Percentiles rank a stretch among this genome's conserved stretches.
phyloP scores from a whole-genome alignment of 176 grass and related monocot species.

The Carex myosuroides region DNA sequence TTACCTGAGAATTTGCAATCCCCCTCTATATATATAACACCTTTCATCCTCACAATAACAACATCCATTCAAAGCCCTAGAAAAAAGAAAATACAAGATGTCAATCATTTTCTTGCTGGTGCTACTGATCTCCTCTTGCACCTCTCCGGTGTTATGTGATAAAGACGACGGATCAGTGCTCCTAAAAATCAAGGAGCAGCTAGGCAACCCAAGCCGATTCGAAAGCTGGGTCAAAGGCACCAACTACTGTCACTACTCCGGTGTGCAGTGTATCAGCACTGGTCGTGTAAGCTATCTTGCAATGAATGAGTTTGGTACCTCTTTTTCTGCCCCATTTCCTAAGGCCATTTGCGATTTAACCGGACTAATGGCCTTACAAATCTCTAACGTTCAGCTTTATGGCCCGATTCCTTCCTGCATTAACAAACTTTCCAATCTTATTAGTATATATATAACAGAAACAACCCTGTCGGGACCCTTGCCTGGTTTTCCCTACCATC shows the following conservation, averaged over 20 bases:
- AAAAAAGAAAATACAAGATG: not conserved
- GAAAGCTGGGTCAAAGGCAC: not conserved
- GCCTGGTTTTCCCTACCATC: not conserved
- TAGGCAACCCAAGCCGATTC: not conserved
- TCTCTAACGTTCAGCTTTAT: not conserved
- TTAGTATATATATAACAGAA: not conserved
- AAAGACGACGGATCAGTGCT: not conserved
- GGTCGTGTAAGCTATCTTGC: not conserved
- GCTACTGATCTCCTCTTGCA: not conserved
- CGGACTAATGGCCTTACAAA: not conserved
- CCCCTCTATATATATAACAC: not conserved
- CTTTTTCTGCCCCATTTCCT: not conserved
- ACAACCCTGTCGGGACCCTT: not conserved
- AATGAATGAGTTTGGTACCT: not conserved
- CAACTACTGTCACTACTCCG: not conserved
- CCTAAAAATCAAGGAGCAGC: not conserved
- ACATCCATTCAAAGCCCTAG: not conserved
- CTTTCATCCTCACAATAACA: not conserved
- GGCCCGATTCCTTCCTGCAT: not conserved
- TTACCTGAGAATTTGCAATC: not conserved
- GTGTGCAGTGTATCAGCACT: not conserved
- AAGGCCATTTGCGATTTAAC: not conserved
- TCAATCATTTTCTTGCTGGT: not conserved
- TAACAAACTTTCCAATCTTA: conserved; percentile 1
- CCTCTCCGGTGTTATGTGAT: not conserved